These are phyloP conservation scores for Puya raimondii DNA, from an alignment of 176 grass and related monocot genomes.

Conservation along the genomic window DNA sequence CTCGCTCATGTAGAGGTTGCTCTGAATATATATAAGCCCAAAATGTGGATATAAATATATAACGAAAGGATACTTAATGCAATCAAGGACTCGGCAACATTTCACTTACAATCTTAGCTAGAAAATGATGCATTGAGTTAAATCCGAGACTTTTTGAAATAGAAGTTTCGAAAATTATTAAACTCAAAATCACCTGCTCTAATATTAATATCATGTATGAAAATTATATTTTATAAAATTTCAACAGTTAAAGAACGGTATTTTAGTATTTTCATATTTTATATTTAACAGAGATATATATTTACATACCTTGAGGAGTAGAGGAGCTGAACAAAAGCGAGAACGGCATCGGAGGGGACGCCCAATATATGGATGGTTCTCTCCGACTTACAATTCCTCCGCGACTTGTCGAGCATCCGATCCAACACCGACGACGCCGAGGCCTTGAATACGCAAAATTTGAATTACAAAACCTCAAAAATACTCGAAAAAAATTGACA, in stretches of 20 bases:
- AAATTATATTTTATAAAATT: too few relatives aligned
- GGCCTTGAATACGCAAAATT: slow-evolving; percentile 17
- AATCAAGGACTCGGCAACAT: too few relatives aligned
- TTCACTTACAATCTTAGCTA: too few relatives aligned
- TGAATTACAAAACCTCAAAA: background rate
- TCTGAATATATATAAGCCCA: too few relatives aligned
- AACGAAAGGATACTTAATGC: too few relatives aligned
- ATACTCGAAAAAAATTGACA: background rate
- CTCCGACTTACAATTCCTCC: slow-evolving; percentile 17
- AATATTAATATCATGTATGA: background rate
- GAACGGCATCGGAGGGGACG: slow-evolving; percentile 40
- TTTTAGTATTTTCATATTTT: too few relatives aligned
- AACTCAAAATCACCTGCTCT: background rate
- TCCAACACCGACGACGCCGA: slow-evolving; percentile 72
- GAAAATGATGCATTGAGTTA: too few relatives aligned
- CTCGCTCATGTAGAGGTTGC: too few relatives aligned
- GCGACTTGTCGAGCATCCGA: slow-evolving; percentile 44
- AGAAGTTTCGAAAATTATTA: background rate
- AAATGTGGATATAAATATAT: too few relatives aligned
- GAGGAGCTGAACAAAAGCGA: slow-evolving; percentile 63
- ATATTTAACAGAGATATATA: background rate
- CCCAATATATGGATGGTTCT: slow-evolving; percentile 53
- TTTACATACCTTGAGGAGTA: slow-evolving; percentile 38
- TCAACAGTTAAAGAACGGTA: too few relatives aligned
- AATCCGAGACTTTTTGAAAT: too few relatives aligned